Base-by-base conservation (phyloP, 352 stramenopile genomes). In the Pythium phragmiticola region DNA sequence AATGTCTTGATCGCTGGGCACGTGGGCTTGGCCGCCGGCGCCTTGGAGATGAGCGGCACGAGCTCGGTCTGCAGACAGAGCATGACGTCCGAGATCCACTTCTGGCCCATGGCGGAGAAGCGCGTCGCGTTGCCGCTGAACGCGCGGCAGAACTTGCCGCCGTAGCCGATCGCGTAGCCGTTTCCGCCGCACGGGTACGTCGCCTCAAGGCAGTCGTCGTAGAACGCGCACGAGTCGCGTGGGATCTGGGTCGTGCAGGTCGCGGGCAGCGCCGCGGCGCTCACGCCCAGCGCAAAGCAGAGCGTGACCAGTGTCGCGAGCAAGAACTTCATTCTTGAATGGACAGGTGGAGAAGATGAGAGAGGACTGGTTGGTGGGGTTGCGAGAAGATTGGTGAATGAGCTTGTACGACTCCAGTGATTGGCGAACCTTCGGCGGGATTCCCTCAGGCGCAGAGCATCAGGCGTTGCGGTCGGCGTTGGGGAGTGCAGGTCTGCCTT, bases 31-130 rank as follows among this genome's bases (percentile, higher is more conserved):
- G 33, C 42, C 48, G 52, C 53, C 7, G 30, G 26, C 36, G 42
- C 56, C 26, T 62, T 13, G 12, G 53, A 50, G 41, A 76, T 23
- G 17, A 69, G 19, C 13, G 65, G 55, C 50, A 72, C 69, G 34
- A 76, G 58, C 14, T 67, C 59, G 16, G 47, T 67, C 57, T 76
- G 65, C 11, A 76, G 52, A 37, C 69, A 73, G 23, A 63, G 60
- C 69, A 76, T 76, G 5, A 71, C 68, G 41, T 69, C 65, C 49
- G 63, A 70, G 56, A 76, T 69, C 69, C 65, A 76, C 36, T 39
- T 45, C 50, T 68, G 43, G 54, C 69, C 69, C 45, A 70, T 61
- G 48, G 36, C 30, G 4, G 69, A 68, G 61, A 76, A 76, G 54
- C 30, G 36, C 1, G 50, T 53, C 12, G 47, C 55, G 53, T 76